A percentile compares a stretch with the other conserved stretches of the same genome.
Evolutionary conservation across 495 filamentous ascomycete genomes (phyloP).

Genomic region (Aspergillus bridgeri): DNA sequence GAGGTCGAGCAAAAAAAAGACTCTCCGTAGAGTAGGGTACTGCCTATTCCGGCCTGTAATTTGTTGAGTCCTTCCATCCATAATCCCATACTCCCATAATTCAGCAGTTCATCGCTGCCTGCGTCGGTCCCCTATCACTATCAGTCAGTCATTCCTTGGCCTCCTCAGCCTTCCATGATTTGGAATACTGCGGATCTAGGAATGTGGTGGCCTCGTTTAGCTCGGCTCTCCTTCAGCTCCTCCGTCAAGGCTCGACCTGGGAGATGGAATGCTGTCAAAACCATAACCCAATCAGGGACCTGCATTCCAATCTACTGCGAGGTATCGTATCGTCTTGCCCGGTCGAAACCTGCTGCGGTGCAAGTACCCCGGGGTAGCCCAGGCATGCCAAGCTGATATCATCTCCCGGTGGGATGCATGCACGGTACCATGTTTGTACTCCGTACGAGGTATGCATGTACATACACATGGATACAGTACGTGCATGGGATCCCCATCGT

Average conservation of each 20-base stretch:
- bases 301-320: not conserved
- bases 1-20: too few species aligned
- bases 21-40: too few species aligned
- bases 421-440: too few species aligned
- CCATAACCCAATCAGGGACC: not conserved
- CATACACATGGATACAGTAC: not conserved
- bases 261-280: slow-evolving; percentile 3
- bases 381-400: not conserved
- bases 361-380: not conserved
- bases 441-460: too few species aligned
- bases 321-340: not conserved
- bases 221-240: not conserved
- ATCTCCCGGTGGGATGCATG: not conserved
- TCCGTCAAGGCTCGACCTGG: not conserved
- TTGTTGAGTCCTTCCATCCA: not conserved
- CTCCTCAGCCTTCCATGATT: not conserved
- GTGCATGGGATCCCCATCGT: not conserved
- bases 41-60: not conserved
- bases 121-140: too few species aligned
- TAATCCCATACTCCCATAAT: too few species aligned
- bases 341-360: not conserved
- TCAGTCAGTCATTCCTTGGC: not conserved
- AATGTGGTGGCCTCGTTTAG: slow-evolving; percentile 1
- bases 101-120: too few species aligned
- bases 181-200: not conserved